phyloP scores from a whole-genome alignment of 1,139 yeast species.

The Kazachstania sp. region DNA sequence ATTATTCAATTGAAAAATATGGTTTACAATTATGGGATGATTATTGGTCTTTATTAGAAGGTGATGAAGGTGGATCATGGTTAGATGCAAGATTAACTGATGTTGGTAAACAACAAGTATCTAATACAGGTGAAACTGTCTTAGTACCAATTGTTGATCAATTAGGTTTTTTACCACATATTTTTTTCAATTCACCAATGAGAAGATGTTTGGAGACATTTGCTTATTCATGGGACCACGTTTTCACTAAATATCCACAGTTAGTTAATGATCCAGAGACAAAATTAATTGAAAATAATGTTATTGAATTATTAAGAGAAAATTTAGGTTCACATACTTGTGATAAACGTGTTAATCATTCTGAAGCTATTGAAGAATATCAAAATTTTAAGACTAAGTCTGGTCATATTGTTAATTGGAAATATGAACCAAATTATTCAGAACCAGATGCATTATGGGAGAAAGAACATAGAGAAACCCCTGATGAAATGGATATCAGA shows the following conservation, averaged over 20 bases:
- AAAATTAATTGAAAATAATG: neutral
- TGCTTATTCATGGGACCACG: conserved; percentile 49
- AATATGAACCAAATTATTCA: conserved; percentile 38
- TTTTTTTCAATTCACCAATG: conserved; percentile 56
- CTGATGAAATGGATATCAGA: conserved; percentile 43
- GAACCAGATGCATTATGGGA: conserved; percentile 42
- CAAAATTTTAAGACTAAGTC: conserved; percentile 12
- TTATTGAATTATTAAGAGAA: conserved; percentile 50
- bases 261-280: neutral
- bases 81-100: conserved; percentile 40
- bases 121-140: conserved; percentile 37
- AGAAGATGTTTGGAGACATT: conserved; percentile 54
- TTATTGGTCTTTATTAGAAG: conserved; percentile 47
- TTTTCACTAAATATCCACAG: conserved; percentile 20
- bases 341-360: conserved; percentile 41
- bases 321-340: conserved; percentile 62
- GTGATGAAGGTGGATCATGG: conserved; percentile 26
- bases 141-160: conserved; percentile 38
- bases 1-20: conserved; percentile 49
- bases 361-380: conserved; percentile 15
- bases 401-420: conserved; percentile 32
- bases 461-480: conserved; percentile 39
- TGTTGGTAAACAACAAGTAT: conserved; percentile 47
- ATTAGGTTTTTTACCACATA: conserved; percentile 44
- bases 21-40: conserved; percentile 51